phyloP scores from a whole-genome alignment of 345 rosid species.

The Eucalyptus cloeziana region DNA sequence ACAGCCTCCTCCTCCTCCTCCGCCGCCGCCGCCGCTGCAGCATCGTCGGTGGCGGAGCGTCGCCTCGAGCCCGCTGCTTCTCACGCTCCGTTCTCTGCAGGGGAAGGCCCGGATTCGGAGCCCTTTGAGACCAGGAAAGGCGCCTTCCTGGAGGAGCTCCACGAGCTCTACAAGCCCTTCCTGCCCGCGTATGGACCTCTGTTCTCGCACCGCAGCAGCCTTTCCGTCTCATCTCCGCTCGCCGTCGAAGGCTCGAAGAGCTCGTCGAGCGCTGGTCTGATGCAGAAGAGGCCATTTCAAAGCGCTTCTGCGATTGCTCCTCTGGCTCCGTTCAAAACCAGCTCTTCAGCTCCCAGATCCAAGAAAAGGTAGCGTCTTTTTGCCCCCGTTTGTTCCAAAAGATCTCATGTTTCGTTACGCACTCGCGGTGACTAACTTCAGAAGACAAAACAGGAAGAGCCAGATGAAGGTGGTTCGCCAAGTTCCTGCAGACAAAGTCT shows the following conservation, averaged over 20 bases:
- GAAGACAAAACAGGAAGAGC: slow-evolving; percentile 43
- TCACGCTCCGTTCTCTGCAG: not conserved
- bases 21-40: not conserved
- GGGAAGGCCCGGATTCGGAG: slow-evolving; percentile 1
- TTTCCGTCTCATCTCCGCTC: slow-evolving; percentile 27
- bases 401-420: not conserved
- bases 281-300: not conserved
- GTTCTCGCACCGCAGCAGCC: slow-evolving; percentile 3
- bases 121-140: slow-evolving; percentile 21
- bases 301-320: not conserved
- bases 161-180: slow-evolving; percentile 67
- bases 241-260: not conserved
- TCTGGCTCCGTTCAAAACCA: not conserved
- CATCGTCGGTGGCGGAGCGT: not conserved
- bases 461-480: slow-evolving; percentile 71
- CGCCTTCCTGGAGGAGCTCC: slow-evolving; percentile 29
- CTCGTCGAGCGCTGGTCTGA: not conserved
- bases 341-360: not conserved
- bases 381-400: not conserved
- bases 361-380: not conserved
- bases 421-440: not conserved
- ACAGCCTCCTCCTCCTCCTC: slow-evolving; percentile 11
- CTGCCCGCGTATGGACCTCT: slow-evolving; percentile 24
- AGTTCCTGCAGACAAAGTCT: slow-evolving; percentile 64
- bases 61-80: slow-evolving; percentile 5